Percentiles rank a stretch among this genome's conserved stretches.
These are phyloP conservation scores for Pelagophyceae sp. DNA, from an alignment of 352 stramenopile genomes.

Conservation along the genomic window DNA sequence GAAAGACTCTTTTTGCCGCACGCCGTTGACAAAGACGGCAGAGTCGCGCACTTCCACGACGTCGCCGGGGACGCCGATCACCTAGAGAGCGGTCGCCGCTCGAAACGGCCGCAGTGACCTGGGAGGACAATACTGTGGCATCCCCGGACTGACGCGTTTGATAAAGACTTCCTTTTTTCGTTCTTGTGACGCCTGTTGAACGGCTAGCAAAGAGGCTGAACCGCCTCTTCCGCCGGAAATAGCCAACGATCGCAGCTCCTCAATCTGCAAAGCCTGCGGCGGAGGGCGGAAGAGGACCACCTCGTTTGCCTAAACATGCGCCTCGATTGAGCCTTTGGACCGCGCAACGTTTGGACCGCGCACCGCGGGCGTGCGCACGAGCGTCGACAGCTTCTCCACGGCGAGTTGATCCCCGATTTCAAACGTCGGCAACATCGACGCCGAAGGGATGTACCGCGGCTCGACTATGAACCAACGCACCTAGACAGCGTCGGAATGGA, in stretches of 20 bases:
- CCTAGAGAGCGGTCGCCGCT: too few species aligned
- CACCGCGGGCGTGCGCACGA: background rate
- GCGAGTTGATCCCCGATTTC: constrained; percentile 5
- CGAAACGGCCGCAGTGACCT: too few species aligned
- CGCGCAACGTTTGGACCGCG: too few species aligned
- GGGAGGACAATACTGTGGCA: too few species aligned
- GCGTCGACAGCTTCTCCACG: constrained; percentile 16
- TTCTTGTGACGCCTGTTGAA: background rate
- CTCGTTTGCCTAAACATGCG: too few species aligned
- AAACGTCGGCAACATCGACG: constrained; percentile 6
- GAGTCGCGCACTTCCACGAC: constrained; percentile 12
- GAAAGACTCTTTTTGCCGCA: too few species aligned
- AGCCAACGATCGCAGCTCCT: background rate
- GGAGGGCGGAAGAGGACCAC: constrained; percentile 15
- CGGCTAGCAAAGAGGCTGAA: background rate
- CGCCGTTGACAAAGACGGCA: constrained; percentile 15
- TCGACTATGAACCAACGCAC: constrained; percentile 15
- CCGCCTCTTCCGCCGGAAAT: too few species aligned
- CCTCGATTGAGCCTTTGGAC: too few species aligned
- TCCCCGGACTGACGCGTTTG: constrained; percentile 9
- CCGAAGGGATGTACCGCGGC: constrained; percentile 8
- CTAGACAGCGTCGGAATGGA: too few species aligned
- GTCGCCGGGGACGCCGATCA: constrained; percentile 3
- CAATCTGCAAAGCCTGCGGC: background rate
- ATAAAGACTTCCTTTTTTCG: background rate